Percentiles rank a stretch among this genome's conserved stretches.
Evolutionary conservation across 352 stramenopile genomes (phyloP).

Genomic region (Phytopythium montanum): DNA sequence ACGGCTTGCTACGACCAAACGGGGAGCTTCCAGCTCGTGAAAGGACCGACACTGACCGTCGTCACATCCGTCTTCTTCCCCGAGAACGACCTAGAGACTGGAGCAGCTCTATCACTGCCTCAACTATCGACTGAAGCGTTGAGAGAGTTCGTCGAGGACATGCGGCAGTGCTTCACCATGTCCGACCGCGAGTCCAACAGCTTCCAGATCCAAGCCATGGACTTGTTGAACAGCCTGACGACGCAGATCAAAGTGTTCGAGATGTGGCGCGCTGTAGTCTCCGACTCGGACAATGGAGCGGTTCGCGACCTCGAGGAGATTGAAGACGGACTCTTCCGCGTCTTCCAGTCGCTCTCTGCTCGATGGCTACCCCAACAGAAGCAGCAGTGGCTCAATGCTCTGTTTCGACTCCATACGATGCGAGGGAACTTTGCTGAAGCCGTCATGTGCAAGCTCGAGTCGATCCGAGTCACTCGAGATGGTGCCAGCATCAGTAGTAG

Average conservation of each 20-base stretch:
- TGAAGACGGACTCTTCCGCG: conserved; percentile 50
- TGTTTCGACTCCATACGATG: conserved; percentile 46
- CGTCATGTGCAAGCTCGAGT: conserved; percentile 47
- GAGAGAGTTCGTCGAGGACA: conserved; percentile 49
- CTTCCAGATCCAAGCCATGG: conserved; percentile 46
- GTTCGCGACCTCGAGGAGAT: conserved; percentile 52
- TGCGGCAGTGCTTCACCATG: conserved; percentile 28
- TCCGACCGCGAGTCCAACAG: conserved; percentile 12
- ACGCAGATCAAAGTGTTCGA: conserved; percentile 60
- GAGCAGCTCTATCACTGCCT: neutral
- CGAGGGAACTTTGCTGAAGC: conserved; percentile 49
- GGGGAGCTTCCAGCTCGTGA: conserved; percentile 55
- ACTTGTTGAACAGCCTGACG: conserved; percentile 44
- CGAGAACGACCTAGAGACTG: neutral
- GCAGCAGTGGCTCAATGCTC: conserved; percentile 49
- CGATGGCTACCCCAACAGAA: conserved; percentile 62
- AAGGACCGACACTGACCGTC: conserved; percentile 40
- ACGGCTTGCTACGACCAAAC: conserved; percentile 56
- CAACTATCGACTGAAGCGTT: conserved; percentile 30
- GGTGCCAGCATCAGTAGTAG: neutral
- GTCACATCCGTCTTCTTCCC: conserved; percentile 47
- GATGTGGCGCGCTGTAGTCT: conserved; percentile 39
- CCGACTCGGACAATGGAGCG: conserved; percentile 13
- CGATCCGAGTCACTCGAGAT: conserved; percentile 34
- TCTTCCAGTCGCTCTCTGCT: conserved; percentile 49